Evolutionary conservation across 345 rosid genomes (phyloP), one percentile per base, ranked within the genome.

Genomic region (Microcos paniculata): DNA sequence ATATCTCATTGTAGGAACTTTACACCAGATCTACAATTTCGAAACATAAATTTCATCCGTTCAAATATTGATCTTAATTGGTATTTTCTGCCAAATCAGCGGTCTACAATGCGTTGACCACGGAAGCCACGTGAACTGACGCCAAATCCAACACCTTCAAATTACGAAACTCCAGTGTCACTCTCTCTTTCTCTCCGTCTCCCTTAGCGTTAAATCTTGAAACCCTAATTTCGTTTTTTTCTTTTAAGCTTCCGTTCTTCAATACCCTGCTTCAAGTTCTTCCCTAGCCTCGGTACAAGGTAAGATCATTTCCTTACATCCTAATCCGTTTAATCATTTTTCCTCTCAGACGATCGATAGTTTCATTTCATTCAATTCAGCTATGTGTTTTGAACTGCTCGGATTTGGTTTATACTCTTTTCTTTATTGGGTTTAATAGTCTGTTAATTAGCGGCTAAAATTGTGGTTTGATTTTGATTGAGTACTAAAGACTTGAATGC

Each of bases 161-260:
- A n/a, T 24, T 19, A 24, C 33, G 18, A 30, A 64, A 45, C 49
- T 28, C 45, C 23, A 8, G 0, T 38, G 28, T 75, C 56, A 15
- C n/a, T 1, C 23, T 11, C 58, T 35, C 28, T 64, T 40, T 11
- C 70, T 53, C 64, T 75, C 63, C 6, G 31, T 57, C 48, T 6
- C 12, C 16, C 19, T n/a, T n/a, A n/a, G n/a, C 59, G 67, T 59
- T 24, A 57, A 42, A 42, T 38, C 38, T 46, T 23, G 56, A 53
- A 76, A 66, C 80, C 85, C 80, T 53, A 70, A n/a, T n/a, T n/a
- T n/a, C n/a, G 21, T 14, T 72, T 19, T 1, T 46, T 46, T 46
- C 15, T 26, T 16, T 0, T 19, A 52, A n/a, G 63, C 46, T 72
- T 59, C 73, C 24, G 72, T 46, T 33, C 46, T 28, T 38, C 71